Conservation (phyloP, 108 stramenopile genomes). For the Cyclostephanos tholiformis region DNA sequence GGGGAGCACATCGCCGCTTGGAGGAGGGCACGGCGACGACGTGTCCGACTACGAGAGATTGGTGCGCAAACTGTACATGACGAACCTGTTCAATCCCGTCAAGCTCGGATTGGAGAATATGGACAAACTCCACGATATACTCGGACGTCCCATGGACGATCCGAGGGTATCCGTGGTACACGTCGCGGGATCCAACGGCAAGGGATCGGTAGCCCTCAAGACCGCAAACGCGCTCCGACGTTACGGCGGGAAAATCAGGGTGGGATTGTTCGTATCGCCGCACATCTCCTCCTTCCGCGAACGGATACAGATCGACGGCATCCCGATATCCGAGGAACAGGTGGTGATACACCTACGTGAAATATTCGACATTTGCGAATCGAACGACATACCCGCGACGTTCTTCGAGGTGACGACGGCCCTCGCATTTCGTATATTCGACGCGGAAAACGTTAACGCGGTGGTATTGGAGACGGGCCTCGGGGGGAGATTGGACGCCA, state of each 20-base stretch:
- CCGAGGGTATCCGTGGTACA: conserved; percentile 79
- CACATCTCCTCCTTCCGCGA: conserved; percentile 97
- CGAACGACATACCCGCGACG: conserved; percentile 90
- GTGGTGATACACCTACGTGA: conserved; percentile 74
- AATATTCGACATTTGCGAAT: conserved; percentile 81
- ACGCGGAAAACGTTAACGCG: conserved; percentile 54
- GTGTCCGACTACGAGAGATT: conserved; percentile 67
- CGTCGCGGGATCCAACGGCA: conserved; percentile 97
- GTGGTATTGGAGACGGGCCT: conserved; percentile 96
- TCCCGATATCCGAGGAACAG: conserved; percentile 81
- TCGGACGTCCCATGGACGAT: conserved; percentile 89
- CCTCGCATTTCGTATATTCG: conserved; percentile 84
- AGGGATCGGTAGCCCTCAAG: conserved; percentile 93
- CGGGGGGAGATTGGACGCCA: conserved; percentile 96
- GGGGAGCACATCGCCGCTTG: not conserved
- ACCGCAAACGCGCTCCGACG: conserved; percentile 80
- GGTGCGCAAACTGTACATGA: conserved; percentile 84
- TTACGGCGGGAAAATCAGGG: conserved; percentile 46
- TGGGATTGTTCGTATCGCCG: conserved; percentile 95
- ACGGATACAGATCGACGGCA: conserved; percentile 91
- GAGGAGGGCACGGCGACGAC: not conserved
- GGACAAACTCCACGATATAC: conserved; percentile 64
- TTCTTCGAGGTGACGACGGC: conserved; percentile 98
- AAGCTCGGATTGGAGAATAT: conserved; percentile 95
- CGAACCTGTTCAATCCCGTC: conserved; percentile 92